phyloP scores from a whole-genome alignment of 164 flowering plant species.

The Liriodendron chinense region DNA sequence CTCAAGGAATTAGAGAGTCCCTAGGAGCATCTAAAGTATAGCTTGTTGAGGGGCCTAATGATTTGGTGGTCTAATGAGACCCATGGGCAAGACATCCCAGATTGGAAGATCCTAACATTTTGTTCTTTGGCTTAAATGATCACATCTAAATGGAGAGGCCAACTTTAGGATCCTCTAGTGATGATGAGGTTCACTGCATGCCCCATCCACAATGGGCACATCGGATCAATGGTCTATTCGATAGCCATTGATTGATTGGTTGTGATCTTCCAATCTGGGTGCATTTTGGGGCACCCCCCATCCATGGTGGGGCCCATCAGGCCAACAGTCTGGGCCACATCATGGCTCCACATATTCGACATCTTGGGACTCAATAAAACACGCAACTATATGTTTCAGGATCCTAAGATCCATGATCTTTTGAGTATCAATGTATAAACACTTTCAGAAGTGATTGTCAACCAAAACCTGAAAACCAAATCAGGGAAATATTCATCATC shows the following conservation, averaged over 20 bases:
- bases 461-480: no score
- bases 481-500: no score
- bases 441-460: not conserved
- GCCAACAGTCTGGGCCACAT: not conserved
- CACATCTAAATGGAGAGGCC: not conserved
- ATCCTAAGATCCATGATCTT: not conserved
- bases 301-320: not conserved
- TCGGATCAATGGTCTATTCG: no score
- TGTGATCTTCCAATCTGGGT: not conserved
- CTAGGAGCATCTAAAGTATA: not conserved
- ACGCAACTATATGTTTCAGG: not conserved
- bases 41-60: not conserved
- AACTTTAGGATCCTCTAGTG: not conserved
- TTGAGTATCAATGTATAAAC: not conserved
- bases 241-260: no score
- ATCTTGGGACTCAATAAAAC: not conserved
- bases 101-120: not conserved
- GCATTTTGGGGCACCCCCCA: not conserved
- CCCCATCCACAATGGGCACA: no score
- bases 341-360: no score
- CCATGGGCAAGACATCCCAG: not conserved
- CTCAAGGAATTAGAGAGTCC: not conserved
- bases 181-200: not conserved
- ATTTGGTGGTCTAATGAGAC: not conserved
- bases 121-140: not conserved